Conservation (phyloP, 768 basidiomycete genomes). For the Amanita brunnescens region DNA sequence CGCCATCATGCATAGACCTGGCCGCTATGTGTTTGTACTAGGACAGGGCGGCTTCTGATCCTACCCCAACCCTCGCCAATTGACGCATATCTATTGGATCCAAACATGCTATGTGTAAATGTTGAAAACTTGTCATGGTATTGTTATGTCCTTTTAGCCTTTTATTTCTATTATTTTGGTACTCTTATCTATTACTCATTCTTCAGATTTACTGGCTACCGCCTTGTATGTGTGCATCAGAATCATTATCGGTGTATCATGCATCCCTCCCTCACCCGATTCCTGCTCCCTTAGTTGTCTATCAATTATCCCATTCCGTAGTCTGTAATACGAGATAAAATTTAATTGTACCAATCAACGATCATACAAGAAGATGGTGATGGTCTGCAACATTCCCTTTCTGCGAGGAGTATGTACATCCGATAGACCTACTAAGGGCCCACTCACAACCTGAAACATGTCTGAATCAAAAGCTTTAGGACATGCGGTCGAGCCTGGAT, state of each 20-base stretch:
- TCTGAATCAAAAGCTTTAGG: too few relatives aligned
- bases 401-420: too few relatives aligned
- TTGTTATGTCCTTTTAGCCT: constrained; percentile 15
- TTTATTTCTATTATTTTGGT: constrained; percentile 8
- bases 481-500: too few relatives aligned
- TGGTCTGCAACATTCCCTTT: background rate
- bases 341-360: background rate
- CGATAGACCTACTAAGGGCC: too few relatives aligned
- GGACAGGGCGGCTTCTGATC: background rate
- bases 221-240: constrained; percentile 7
- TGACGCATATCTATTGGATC: constrained; percentile 8
- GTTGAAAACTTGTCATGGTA: constrained; percentile 15
- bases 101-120: constrained; percentile 5
- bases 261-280: background rate
- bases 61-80: constrained; percentile 1
- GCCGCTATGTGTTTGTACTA: background rate
- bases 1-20: background rate
- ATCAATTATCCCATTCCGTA: background rate
- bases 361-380: background rate
- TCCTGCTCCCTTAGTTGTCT: background rate
- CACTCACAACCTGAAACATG: too few relatives aligned
- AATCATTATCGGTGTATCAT: constrained; percentile 2
- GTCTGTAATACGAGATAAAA: background rate
- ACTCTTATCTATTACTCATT: background rate
- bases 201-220: background rate